Percentiles rank a stretch among this genome's conserved stretches.
These are phyloP conservation scores for Rhizophagus sp. DNA, from an alignment of 192 early-diverging fungal genomes.

Conservation along the genomic window DNA sequence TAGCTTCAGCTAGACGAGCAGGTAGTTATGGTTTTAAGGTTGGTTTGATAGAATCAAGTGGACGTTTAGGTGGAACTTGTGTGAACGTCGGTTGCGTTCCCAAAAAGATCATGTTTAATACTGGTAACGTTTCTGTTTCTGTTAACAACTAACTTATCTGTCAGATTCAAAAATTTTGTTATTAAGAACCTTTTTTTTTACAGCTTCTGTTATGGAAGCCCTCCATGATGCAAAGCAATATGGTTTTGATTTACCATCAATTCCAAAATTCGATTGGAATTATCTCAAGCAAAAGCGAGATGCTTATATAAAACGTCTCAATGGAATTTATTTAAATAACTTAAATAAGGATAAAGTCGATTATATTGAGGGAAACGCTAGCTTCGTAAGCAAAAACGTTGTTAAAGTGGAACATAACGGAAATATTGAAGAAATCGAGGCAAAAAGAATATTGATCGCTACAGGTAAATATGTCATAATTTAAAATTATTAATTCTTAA, in stretches of 20 bases:
- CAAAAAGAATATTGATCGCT: conserved; percentile 91
- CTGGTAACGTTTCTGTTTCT: conserved; percentile 48
- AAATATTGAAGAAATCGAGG: conserved; percentile 56
- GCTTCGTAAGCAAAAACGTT: conserved; percentile 74
- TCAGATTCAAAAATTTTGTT: conserved; percentile 7
- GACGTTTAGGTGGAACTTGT: conserved; percentile 85
- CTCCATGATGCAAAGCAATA: conserved; percentile 89
- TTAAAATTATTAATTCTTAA: conserved; percentile 31
- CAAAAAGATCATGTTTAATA: conserved; percentile 96
- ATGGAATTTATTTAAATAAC: conserved; percentile 95
- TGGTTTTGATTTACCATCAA: conserved; percentile 72
- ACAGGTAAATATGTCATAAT: conserved; percentile 51
- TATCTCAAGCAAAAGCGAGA: conserved; percentile 89
- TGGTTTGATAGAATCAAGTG: conserved; percentile 79
- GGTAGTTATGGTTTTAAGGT: conserved; percentile 90
- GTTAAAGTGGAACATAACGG: conserved; percentile 29
- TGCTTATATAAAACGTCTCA: conserved; percentile 94
- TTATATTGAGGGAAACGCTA: conserved; percentile 80
- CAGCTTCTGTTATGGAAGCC: conserved; percentile 82
- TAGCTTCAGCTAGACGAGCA: conserved; percentile 92
- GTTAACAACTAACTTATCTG: no score
- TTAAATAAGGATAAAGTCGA: conserved; percentile 84
- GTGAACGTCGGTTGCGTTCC: conserved; percentile 95
- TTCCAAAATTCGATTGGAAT: conserved; percentile 73
- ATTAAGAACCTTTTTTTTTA: background rate